These are phyloP conservation scores for Daldinia concentrica DNA, from an alignment of 495 filamentous ascomycete genomes.

Conservation along the genomic window DNA sequence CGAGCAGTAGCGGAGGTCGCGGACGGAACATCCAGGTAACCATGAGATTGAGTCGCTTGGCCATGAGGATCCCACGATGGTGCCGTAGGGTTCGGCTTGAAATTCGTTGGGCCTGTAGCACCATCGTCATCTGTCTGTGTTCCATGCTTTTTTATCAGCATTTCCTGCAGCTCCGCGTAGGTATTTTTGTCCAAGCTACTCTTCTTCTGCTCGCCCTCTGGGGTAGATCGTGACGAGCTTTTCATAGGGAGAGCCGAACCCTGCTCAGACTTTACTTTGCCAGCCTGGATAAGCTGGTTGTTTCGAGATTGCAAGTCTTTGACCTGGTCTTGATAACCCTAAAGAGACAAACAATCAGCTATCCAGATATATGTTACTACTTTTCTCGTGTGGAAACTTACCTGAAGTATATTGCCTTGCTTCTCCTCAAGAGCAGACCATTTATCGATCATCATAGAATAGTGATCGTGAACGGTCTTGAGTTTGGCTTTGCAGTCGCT, in stretches of 20 bases:
- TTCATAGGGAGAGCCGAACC: not conserved
- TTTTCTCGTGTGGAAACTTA: constrained; percentile 8
- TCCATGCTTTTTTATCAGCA: constrained; percentile 1
- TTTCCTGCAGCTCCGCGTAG: not conserved
- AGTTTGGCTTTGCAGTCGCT: not conserved
- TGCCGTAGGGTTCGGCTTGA: constrained; percentile 27
- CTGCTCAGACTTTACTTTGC: not conserved
- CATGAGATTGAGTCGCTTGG: not conserved
- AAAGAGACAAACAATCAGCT: not conserved
- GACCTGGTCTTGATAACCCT: constrained; percentile 24
- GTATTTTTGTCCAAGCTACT: not conserved
- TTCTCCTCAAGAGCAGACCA: constrained; percentile 7
- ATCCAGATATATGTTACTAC: not conserved
- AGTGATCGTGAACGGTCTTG: constrained; percentile 7
- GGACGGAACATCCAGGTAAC: not conserved
- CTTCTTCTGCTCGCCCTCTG: not conserved
- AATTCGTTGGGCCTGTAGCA: not conserved
- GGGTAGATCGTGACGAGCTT: not conserved
- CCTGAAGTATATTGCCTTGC: constrained; percentile 6
- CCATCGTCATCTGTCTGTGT: not conserved
- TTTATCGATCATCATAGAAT: not conserved
- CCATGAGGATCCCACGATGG: constrained; percentile 8
- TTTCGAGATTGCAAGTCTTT: constrained; percentile 11
- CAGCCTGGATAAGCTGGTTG: not conserved
- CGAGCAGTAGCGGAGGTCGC: not conserved